A percentile compares a stretch with the other conserved stretches of the same genome.
These are phyloP conservation scores for Alternaria metachromatica DNA, from an alignment of 2,329 filamentous ascomycete species.

Conservation along the genomic window DNA sequence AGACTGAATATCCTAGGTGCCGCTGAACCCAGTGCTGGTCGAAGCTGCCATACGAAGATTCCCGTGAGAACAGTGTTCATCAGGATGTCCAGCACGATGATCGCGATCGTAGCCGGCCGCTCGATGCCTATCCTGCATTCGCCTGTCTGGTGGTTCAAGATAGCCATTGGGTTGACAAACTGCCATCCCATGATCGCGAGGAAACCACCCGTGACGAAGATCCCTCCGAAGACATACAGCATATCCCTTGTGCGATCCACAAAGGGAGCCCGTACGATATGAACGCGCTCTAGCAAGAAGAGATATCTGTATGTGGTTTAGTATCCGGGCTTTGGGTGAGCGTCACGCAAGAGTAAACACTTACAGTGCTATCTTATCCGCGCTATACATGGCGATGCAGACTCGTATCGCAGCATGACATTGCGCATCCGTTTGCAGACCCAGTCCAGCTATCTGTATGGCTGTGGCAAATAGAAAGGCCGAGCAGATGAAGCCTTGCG, in stretches of 20 bases:
- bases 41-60: constrained; percentile 46
- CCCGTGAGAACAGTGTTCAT: constrained; percentile 44
- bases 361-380: constrained; percentile 39
- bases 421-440: constrained; percentile 27
- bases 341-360: background rate
- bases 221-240: constrained; percentile 39
- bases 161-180: constrained; percentile 33
- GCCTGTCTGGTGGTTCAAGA: constrained; percentile 32
- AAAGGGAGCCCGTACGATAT: constrained; percentile 42
- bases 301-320: constrained; percentile 32
- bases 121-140: constrained; percentile 47
- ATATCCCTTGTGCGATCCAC: constrained; percentile 36
- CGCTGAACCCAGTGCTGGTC: constrained; percentile 22
- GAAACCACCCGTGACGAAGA: constrained; percentile 29
- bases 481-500: constrained; percentile 24
- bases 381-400: constrained; percentile 47
- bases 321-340: background rate
- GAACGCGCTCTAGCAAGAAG: constrained; percentile 49
- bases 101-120: constrained; percentile 30
- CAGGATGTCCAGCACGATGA: constrained; percentile 44
- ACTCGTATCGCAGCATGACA: constrained; percentile 44
- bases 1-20: background rate
- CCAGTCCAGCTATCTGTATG: constrained; percentile 36
- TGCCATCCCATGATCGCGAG: constrained; percentile 26
- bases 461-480: constrained; percentile 37